Evolutionary conservation across 768 basidiomycete species (phyloP).

Genomic region (Amyloporia xantha): DNA sequence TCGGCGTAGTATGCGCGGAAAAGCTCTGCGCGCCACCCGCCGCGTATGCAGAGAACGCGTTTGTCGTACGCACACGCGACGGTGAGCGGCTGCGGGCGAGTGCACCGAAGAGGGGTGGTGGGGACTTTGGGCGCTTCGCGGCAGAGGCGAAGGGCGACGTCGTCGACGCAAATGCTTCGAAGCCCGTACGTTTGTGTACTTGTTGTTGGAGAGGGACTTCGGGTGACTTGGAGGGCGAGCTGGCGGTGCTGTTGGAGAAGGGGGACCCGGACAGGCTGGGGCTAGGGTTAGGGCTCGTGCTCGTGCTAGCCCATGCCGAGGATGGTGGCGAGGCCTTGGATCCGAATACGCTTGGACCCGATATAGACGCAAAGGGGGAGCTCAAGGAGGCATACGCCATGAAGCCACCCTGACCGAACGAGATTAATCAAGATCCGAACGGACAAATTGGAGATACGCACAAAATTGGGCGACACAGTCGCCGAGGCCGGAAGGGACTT

Average conservation of each 20-base stretch:
- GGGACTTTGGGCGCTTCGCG: conserved; percentile 48
- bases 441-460: conserved; percentile 9
- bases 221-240: conserved; percentile 6
- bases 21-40: conserved; percentile 43
- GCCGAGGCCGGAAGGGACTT: conserved; percentile 5
- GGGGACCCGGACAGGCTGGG: conserved; percentile 9
- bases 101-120: conserved; percentile 22
- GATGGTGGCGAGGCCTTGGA: conserved; percentile 26
- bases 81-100: conserved; percentile 50
- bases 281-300: conserved; percentile 5
- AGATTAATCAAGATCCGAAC: conserved; percentile 1
- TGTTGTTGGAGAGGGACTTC: not conserved
- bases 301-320: conserved; percentile 17
- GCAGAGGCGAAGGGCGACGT: conserved; percentile 43
- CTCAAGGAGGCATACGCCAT: conserved; percentile 71
- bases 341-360: conserved; percentile 52
- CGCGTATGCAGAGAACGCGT: conserved; percentile 57
- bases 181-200: conserved; percentile 42
- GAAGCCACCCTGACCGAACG: conserved; percentile 51
- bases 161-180: conserved; percentile 49
- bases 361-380: conserved; percentile 71
- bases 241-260: conserved; percentile 8
- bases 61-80: conserved; percentile 31
- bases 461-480: not conserved
- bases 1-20: conserved; percentile 36